Evolutionary conservation across 1,139 yeast genomes (phyloP), one percentile per base, ranked within the genome.

Genomic region (Saccharomyces hybrid): DNA sequence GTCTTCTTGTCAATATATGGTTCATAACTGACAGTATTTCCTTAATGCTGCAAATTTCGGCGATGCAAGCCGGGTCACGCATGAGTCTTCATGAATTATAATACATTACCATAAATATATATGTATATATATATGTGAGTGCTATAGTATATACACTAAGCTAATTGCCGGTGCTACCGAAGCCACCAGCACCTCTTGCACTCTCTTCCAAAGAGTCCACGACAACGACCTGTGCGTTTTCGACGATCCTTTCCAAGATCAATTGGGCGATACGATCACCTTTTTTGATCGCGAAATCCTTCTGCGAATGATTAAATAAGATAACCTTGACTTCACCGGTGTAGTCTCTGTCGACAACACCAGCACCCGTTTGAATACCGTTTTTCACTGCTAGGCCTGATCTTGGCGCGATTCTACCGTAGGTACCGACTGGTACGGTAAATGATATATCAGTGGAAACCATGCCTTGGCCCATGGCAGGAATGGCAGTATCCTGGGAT

Each of bases 361-460:
- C 99, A 47, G 99, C 99, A 63, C 98, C 99, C 9, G 97, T 88
- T 56, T 91, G 85, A 61, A 93, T 91, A 46, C 98, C 98, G 67
- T 88, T 86, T 71, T 93, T 93, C 53, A 88, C 97, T 41, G 99
- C 97, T 49, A 86, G 80, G 0, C 99, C 99, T 0, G 96, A 87
- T 70, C 99, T 83, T 60, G 99, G 97, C 4, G 99, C 99, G 58
- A 93, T 91, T 67, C 99, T 82, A 50, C 97, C 99, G 67, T 93
- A 93, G 0, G 97, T 89, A 3, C 97, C 98, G 48, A 75, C 78
- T 46, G 99, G 99, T 16, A 93, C 91, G 48, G 93, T 86, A 58
- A 93, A 80, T 3, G 96, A 81, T 58, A 93, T 74, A 63, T 91
- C 98, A 7, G 99, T 93, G 52, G 84, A 77, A 32, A 91, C 89